Conservation (phyloP, 2,329 filamentous ascomycete species). For the Arthrinium puccinioides region DNA sequence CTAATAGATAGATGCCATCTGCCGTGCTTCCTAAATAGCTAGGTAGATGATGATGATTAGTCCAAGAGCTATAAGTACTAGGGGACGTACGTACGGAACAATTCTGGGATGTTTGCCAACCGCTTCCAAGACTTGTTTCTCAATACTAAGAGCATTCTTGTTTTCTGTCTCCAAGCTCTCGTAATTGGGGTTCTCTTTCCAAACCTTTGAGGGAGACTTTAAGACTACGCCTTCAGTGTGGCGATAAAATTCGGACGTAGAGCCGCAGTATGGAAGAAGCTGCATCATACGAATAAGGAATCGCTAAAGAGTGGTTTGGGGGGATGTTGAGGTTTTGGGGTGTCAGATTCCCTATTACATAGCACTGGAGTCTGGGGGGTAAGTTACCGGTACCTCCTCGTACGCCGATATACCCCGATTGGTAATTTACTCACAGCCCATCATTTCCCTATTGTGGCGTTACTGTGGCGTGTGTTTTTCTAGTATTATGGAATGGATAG, state of each 20-base stretch:
- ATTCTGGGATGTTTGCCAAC: constrained; percentile 1
- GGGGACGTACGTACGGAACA: not conserved
- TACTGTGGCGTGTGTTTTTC: no score
- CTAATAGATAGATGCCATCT: not conserved
- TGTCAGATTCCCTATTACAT: no score
- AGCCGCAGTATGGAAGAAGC: not conserved
- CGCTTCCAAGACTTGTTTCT: not conserved
- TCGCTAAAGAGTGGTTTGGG: no score
- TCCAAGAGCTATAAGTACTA: not conserved
- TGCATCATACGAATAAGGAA: no score
- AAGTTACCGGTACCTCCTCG: no score
- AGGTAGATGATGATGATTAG: not conserved
- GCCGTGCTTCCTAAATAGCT: not conserved
- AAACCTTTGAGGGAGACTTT: not conserved
- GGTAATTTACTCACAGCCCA: no score
- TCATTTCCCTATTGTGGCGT: no score
- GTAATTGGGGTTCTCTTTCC: not conserved
- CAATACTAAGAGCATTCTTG: not conserved
- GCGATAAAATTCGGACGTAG: not conserved
- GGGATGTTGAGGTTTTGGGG: no score
- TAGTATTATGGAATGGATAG: no score
- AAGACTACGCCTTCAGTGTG: not conserved
- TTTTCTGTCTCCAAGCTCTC: not conserved
- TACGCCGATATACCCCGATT: no score
- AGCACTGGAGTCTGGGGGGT: no score